Percentiles rank a stretch among this genome's conserved stretches.
Conservation (phyloP, 495 filamentous ascomycete genomes). For the Lasiosphaeris hirsuta region DNA sequence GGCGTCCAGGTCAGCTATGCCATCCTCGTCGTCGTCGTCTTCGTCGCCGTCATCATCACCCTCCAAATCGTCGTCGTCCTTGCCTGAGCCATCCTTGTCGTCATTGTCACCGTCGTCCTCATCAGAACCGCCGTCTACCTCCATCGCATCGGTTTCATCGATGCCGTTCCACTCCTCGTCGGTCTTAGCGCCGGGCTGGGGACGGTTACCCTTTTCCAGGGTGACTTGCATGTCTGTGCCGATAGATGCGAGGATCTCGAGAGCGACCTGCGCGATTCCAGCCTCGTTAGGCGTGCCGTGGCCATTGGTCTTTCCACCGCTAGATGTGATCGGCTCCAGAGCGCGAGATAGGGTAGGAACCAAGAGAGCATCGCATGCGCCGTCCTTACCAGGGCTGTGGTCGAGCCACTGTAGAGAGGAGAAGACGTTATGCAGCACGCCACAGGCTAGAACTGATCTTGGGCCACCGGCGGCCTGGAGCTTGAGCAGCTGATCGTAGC, state of each 20-base stretch:
- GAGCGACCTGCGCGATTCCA: constrained; percentile 44
- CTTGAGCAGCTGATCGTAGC: constrained; percentile 37
- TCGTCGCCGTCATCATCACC: constrained; percentile 32
- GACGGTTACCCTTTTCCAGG: constrained; percentile 36
- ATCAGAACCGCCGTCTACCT: constrained; percentile 29
- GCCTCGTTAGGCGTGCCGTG: constrained; percentile 21
- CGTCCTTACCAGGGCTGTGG: constrained; percentile 43
- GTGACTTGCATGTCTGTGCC: constrained; percentile 51
- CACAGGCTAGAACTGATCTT: constrained; percentile 45
- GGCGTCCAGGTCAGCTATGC: constrained; percentile 50
- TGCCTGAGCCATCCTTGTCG: constrained; percentile 23
- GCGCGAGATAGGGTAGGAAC: constrained; percentile 40
- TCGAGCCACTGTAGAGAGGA: constrained; percentile 45
- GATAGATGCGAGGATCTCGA: constrained; percentile 59
- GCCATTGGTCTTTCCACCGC: constrained; percentile 26
- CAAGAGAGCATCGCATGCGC: constrained; percentile 45
- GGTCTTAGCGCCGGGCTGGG: constrained; percentile 13
- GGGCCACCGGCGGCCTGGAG: constrained; percentile 33
- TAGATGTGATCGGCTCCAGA: constrained; percentile 31
- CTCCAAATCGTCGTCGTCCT: constrained; percentile 29
- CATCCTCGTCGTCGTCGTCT: constrained; percentile 39
- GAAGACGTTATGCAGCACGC: constrained; percentile 53
- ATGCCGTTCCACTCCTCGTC: constrained; percentile 30
- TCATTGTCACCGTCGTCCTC: constrained; percentile 36
- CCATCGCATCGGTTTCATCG: constrained; percentile 32